A percentile compares a stretch with the other conserved stretches of the same genome.
Conservation (phyloP, 768 basidiomycete species). For the Boletus rex-veris region DNA sequence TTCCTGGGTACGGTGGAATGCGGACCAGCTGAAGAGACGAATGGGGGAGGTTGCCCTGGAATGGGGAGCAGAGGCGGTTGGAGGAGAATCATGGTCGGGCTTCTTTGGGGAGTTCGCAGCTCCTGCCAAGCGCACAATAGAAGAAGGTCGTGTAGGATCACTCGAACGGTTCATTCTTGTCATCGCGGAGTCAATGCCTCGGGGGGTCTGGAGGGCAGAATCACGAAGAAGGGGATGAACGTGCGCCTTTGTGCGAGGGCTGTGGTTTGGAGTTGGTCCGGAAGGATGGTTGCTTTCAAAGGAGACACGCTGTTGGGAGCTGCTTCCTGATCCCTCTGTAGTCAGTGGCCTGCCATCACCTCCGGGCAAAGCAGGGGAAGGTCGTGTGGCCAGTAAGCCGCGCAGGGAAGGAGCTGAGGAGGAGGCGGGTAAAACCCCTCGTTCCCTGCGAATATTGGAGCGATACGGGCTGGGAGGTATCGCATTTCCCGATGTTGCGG, state of each 20-base stretch:
- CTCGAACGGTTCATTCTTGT: conserved; percentile 6
- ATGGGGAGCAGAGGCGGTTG: conserved; percentile 31
- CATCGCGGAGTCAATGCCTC: conserved; percentile 12
- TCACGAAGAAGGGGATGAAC: conserved; percentile 21
- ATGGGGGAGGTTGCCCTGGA: conserved; percentile 54
- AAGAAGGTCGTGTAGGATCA: conserved; percentile 7
- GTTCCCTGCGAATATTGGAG: conserved; percentile 28
- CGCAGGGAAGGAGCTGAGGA: conserved; percentile 42
- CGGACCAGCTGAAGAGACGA: conserved; percentile 52
- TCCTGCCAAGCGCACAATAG: conserved; percentile 7
- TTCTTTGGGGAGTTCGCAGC: conserved; percentile 12
- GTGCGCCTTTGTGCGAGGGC: conserved; percentile 34
- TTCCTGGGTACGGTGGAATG: conserved; percentile 49
- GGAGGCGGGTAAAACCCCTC: conserved; percentile 39
- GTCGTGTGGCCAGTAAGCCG: conserved; percentile 21
- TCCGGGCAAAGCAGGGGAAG: conserved; percentile 14
- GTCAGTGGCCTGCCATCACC: conserved; percentile 19
- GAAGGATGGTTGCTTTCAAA: conserved; percentile 44
- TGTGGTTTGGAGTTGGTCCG: conserved; percentile 33
- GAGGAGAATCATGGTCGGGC: conserved; percentile 26
- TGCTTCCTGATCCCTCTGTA: conserved; percentile 43
- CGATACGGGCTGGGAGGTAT: conserved; percentile 34
- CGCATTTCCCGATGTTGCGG: conserved; percentile 35
- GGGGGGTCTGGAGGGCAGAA: not conserved
- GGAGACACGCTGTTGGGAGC: conserved; percentile 50